These are phyloP conservation scores for Tulasnella sp. DNA, from an alignment of 768 basidiomycete species.

Conservation along the genomic window DNA sequence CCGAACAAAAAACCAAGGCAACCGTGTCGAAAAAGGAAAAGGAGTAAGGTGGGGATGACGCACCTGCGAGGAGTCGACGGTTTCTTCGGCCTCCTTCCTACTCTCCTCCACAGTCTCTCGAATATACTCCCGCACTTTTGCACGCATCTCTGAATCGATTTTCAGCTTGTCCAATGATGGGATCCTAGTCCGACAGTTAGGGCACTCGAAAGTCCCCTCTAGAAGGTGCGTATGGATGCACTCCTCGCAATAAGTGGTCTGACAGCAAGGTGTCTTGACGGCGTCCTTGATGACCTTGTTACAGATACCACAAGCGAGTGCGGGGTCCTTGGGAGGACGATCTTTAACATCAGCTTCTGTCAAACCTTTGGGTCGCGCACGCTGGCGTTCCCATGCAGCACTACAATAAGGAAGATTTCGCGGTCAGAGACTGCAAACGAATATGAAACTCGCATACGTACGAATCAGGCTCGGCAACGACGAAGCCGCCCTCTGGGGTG, in stretches of 20 bases:
- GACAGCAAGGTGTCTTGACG: constrained; percentile 92
- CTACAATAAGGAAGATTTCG: constrained; percentile 38
- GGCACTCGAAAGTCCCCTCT: constrained; percentile 92
- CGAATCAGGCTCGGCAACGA: constrained; percentile 94
- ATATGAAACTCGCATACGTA: constrained; percentile 35
- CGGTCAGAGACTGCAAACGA: neutral
- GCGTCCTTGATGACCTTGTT: constrained; percentile 89
- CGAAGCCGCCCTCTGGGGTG: constrained; percentile 96
- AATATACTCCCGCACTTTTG: constrained; percentile 71
- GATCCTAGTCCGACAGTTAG: constrained; percentile 79
- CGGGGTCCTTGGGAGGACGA: constrained; percentile 56
- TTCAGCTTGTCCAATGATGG: constrained; percentile 79
- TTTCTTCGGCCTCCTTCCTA: constrained; percentile 45
- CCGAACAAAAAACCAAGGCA: neutral
- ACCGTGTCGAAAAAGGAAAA: neutral
- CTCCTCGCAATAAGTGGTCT: constrained; percentile 87
- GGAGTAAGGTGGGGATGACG: neutral
- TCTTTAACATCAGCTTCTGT: constrained; percentile 87
- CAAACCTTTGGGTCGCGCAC: constrained; percentile 64
- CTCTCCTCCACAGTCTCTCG: constrained; percentile 68
- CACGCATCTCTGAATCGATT: constrained; percentile 68
- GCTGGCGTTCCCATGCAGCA: constrained; percentile 90
- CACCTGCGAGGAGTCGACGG: constrained; percentile 19
- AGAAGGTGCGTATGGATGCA: constrained; percentile 91
- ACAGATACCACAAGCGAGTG: constrained; percentile 80